Evolutionary conservation across 345 rosid species (phyloP), one percentile per base, ranked within the genome.

Genomic region (Lepidium aucheri): DNA sequence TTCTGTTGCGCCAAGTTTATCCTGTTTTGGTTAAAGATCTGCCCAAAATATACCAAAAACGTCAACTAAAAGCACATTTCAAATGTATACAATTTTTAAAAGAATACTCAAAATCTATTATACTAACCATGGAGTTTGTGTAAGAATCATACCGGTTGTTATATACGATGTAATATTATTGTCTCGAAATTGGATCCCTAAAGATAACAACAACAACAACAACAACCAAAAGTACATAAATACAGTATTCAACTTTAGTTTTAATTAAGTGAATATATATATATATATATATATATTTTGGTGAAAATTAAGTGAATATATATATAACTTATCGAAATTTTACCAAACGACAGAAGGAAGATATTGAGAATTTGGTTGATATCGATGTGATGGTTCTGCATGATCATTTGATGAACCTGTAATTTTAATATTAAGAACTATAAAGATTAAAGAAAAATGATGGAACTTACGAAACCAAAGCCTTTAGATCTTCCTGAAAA

Each of bases 391-490:
- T 12, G 16, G 44, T 36, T 10, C 14, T 17, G 10, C 13, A 5
- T 63, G 55, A 26, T 26, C 30, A 62, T 44, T 32, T 2, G 33
- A 12, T 1, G 30, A 13, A 4, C 15, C 51, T 59, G 14, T 4
- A 26, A 26, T n/a, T 40, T 26, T 4, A 40, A 14, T 58, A n/a
- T 8, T 9, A 22, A 40, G 11, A 40, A 22, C 4, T 7, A 5
- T 2, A 24, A 24, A 24, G 26, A 24, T 2, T 24, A 24, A 24
- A 24, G 26, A 24, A 24, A n/a, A n/a, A 14, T n/a, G 12, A 0
- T 3, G 3, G 4, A 12, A 62, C 70, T 55, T 56, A 72, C 76
- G 28, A 72, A 72, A 3, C 60, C 76, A 56, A 55, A 72, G 18
- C 76, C 64, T 63, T 63, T 72, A 0, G 76, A 32, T 14, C 3